Evolutionary conservation across 176 grass and related monocot species (phyloP).

Genomic region (Cocos nucifera): DNA sequence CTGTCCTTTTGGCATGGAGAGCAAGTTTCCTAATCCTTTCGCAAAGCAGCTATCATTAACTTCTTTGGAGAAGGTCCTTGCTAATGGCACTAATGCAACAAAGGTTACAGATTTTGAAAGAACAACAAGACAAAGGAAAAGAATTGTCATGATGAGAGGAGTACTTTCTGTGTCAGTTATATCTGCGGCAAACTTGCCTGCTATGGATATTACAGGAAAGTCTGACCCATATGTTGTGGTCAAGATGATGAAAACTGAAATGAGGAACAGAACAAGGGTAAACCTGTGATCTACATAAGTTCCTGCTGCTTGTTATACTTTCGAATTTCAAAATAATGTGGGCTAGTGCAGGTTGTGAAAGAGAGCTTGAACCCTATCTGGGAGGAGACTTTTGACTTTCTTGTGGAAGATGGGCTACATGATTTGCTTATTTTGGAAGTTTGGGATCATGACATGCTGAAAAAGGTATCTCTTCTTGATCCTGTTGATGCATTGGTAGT

Average conservation of each 20-base stretch:
- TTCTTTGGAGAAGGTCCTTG: conserved; percentile 84
- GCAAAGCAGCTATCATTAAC: conserved; percentile 61
- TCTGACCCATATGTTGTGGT: conserved; percentile 84
- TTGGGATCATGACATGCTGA: conserved; percentile 94
- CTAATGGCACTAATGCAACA: conserved; percentile 53
- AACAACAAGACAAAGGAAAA: conserved; percentile 59
- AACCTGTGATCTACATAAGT: conserved; percentile 10
- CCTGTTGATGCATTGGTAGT: background rate
- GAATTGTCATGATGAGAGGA: conserved; percentile 78
- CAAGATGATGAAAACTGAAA: conserved; percentile 72
- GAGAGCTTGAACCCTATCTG: conserved; percentile 85
- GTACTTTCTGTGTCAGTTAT: conserved; percentile 87
- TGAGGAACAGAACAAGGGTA: conserved; percentile 92
- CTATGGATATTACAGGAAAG: conserved; percentile 92
- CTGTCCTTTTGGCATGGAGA: conserved; percentile 55
- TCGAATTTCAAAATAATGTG: background rate
- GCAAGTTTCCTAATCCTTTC: conserved; percentile 72
- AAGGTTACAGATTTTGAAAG: conserved; percentile 41
- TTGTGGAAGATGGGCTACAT: conserved; percentile 95
- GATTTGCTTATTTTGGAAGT: conserved; percentile 98
- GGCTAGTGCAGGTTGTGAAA: conserved; percentile 65
- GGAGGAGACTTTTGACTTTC: conserved; percentile 92
- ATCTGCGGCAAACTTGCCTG: conserved; percentile 82
- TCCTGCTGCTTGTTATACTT: background rate
- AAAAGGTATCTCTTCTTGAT: conserved; percentile 45